phyloP scores from a whole-genome alignment of 495 filamentous ascomycete species.

The Neurospora terricola region DNA sequence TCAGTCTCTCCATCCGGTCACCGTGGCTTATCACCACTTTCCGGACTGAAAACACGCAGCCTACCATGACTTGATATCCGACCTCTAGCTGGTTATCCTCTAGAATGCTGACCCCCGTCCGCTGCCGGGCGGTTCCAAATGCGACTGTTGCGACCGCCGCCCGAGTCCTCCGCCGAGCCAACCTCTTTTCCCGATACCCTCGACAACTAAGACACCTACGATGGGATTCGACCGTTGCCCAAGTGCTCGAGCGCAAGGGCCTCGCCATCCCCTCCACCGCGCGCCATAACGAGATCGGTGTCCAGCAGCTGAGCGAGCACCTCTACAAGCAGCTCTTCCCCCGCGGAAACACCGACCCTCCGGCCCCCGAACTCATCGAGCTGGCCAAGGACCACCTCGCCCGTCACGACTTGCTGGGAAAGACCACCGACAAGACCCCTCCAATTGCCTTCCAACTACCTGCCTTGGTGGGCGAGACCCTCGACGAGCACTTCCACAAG shows the following conservation, averaged over 20 bases:
- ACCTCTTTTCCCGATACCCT: conserved; percentile 5
- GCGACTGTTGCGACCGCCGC: conserved; percentile 20
- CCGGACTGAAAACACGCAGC: not conserved
- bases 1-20: not conserved
- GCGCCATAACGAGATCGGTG: conserved; percentile 83
- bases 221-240: conserved; percentile 27
- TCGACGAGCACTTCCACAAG: conserved; percentile 94
- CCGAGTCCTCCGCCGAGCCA: conserved; percentile 31
- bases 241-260: conserved; percentile 7
- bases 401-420: conserved; percentile 81
- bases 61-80: conserved; percentile 16
- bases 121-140: conserved; percentile 26
- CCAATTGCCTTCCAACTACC: conserved; percentile 86
- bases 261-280: conserved; percentile 45
- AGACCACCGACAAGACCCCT: conserved; percentile 63
- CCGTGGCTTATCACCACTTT: not conserved
- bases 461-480: conserved; percentile 59
- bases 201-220: conserved; percentile 22
- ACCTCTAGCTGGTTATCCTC: not conserved
- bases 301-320: conserved; percentile 81
- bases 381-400: conserved; percentile 75
- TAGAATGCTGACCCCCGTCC: conserved; percentile 31
- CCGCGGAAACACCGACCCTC: conserved; percentile 35
- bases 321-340: conserved; percentile 76
- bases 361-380: conserved; percentile 59